Conservation (phyloP, 176 grass and related monocot genomes). For the Guadua angustifolia region DNA sequence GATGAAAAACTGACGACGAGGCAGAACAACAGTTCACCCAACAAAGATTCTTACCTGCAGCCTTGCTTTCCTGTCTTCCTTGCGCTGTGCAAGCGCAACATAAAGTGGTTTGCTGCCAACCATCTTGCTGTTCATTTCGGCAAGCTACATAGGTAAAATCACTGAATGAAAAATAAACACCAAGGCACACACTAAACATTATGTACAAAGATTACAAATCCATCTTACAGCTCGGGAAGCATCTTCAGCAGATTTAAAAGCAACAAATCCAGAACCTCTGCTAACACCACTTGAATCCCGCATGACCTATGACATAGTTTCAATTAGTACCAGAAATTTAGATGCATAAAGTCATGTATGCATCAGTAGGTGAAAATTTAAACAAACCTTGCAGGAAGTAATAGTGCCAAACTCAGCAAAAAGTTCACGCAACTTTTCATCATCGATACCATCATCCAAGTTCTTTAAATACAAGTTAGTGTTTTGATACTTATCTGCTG, state of each 20-base stretch:
- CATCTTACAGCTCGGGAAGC: slow-evolving; percentile 77
- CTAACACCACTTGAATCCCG: slow-evolving; percentile 76
- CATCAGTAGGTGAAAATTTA: background rate
- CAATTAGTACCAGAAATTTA: slow-evolving; percentile 14
- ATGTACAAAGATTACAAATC: background rate
- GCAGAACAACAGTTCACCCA: background rate
- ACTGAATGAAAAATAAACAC: slow-evolving; percentile 16
- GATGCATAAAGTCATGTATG: background rate
- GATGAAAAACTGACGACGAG: background rate
- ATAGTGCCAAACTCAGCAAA: slow-evolving; percentile 76
- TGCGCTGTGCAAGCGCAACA: slow-evolving; percentile 84
- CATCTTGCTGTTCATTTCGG: slow-evolving; percentile 87
- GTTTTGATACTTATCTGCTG: slow-evolving; percentile 63
- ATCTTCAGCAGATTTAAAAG: slow-evolving; percentile 80
- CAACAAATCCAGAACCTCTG: slow-evolving; percentile 94
- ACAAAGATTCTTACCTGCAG: slow-evolving; percentile 52
- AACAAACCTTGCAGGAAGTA: slow-evolving; percentile 87
- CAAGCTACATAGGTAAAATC: slow-evolving; percentile 52
- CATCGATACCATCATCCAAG: slow-evolving; percentile 83
- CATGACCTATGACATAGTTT: slow-evolving; percentile 71
- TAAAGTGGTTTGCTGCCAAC: slow-evolving; percentile 88
- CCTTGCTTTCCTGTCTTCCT: slow-evolving; percentile 90
- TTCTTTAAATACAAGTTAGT: slow-evolving; percentile 96
- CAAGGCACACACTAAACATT: background rate
- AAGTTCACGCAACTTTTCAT: slow-evolving; percentile 80